These are phyloP conservation scores for Nicotiana undulata DNA, from an alignment of 257 asterid genomes.

Conservation along the genomic window DNA sequence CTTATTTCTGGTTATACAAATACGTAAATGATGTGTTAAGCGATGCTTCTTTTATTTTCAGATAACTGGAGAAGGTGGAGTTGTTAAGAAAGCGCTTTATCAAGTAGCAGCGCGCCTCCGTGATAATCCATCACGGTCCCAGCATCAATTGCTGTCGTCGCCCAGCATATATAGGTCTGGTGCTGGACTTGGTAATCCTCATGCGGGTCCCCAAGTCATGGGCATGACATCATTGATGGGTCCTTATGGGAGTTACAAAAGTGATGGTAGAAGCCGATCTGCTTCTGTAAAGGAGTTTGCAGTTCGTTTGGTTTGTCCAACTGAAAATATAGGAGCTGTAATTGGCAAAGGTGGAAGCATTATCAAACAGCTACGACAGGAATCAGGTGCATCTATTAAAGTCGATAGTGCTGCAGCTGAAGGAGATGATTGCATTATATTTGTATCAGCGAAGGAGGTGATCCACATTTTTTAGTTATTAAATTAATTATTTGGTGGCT, in stretches of 20 bases:
- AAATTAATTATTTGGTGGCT: background rate
- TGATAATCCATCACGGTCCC: constrained; percentile 81
- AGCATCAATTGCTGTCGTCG: constrained; percentile 52
- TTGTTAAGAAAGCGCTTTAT: constrained; percentile 60
- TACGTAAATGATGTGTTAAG: background rate
- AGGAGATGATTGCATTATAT: constrained; percentile 70
- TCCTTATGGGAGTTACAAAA: constrained; percentile 47
- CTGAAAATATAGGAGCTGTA: constrained; percentile 76
- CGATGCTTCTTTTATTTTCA: constrained; percentile 16
- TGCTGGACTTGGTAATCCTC: constrained; percentile 41
- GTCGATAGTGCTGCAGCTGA: constrained; percentile 71
- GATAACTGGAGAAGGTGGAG: constrained; percentile 65
- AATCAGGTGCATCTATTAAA: constrained; percentile 72
- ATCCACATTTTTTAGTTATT: background rate
- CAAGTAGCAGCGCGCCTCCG: constrained; percentile 69
- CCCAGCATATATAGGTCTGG: constrained; percentile 73
- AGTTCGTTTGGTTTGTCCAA: constrained; percentile 66
- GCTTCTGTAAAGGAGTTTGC: constrained; percentile 51
- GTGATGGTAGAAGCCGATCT: constrained; percentile 38
- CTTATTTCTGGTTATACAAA: constrained; percentile 4
- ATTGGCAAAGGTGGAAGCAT: constrained; percentile 80
- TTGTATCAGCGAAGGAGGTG: constrained; percentile 82
- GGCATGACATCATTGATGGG: constrained; percentile 49
- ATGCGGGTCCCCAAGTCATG: constrained; percentile 36
- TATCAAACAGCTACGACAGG: constrained; percentile 81